Conservation (phyloP, 139 green algal genomes). For the Closterium sp. region DNA sequence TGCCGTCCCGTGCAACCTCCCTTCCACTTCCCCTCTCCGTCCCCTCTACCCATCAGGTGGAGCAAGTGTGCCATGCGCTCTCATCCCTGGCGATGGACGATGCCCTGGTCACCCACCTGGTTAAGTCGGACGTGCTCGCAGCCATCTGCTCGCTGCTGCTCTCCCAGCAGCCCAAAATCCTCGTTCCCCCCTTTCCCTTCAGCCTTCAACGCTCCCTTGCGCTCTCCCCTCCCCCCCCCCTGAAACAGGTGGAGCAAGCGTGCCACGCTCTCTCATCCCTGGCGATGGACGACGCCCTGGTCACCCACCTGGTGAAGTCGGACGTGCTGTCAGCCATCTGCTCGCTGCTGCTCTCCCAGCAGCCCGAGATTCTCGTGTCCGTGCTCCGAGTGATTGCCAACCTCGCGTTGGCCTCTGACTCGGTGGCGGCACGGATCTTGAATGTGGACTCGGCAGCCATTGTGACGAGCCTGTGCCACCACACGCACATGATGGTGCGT, state of each 20-base stretch:
- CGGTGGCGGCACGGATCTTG: not conserved
- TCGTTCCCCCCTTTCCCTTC: not conserved
- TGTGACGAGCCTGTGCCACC: conserved; percentile 32
- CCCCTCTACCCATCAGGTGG: not conserved
- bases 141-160: conserved; percentile 32
- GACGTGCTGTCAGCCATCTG: conserved; percentile 46
- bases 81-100: conserved; percentile 38
- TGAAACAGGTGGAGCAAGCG: conserved; percentile 13
- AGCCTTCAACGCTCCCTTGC: too few species aligned
- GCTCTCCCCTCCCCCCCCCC: too few species aligned
- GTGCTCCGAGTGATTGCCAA: conserved; percentile 40
- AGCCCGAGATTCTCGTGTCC: conserved; percentile 39
- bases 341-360: conserved; percentile 26
- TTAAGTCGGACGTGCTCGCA: conserved; percentile 45
- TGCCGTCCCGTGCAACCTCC: not conserved
- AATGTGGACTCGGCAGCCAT: not conserved
- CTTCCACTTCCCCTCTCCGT: not conserved
- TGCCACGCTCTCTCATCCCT: conserved; percentile 34
- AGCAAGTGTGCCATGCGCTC: conserved; percentile 32
- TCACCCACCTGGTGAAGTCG: conserved; percentile 37
- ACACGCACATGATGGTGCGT: conserved; percentile 7
- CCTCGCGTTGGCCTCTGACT: conserved; percentile 37
- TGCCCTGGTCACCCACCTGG: conserved; percentile 26
- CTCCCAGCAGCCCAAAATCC: conserved; percentile 24
- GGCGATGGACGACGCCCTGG: conserved; percentile 34